Evolutionary conservation across 768 basidiomycete species (phyloP).

Genomic region (Leccinellum luteum): DNA sequence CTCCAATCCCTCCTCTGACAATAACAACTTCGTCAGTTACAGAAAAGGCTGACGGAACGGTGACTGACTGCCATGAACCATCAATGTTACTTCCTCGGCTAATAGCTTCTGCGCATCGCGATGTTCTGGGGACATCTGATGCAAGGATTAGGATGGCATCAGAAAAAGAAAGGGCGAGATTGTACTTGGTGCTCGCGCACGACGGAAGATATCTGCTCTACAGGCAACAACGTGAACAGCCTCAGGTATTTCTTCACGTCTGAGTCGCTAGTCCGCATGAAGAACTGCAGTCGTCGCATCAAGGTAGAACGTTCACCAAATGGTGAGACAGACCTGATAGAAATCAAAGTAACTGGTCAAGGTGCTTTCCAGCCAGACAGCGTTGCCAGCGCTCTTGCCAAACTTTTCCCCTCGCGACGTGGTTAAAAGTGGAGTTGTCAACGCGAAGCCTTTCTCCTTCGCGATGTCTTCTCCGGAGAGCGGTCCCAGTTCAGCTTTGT

Average conservation of each 20-base stretch:
- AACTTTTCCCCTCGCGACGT: conserved; percentile 91
- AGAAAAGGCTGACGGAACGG: background rate
- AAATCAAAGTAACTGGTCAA: conserved; percentile 90
- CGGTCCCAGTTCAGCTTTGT: conserved; percentile 36
- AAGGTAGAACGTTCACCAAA: background rate
- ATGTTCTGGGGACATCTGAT: conserved; percentile 31
- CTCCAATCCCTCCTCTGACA: conserved; percentile 37
- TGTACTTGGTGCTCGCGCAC: conserved; percentile 59
- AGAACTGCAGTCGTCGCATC: conserved; percentile 60
- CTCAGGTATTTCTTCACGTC: conserved; percentile 80
- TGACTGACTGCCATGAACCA: conserved; percentile 55
- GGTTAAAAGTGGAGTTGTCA: conserved; percentile 93
- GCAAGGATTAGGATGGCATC: background rate
- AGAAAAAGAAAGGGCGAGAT: background rate
- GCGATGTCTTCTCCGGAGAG: background rate
- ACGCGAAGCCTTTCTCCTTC: conserved; percentile 58
- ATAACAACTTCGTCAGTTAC: conserved; percentile 1
- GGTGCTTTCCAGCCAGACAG: conserved; percentile 80
- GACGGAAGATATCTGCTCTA: conserved; percentile 52
- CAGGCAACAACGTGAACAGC: conserved; percentile 75
- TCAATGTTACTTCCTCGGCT: conserved; percentile 57
- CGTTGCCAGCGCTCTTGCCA: conserved; percentile 96
- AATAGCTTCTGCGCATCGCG: conserved; percentile 50
- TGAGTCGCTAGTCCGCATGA: conserved; percentile 74
- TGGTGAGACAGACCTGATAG: conserved; percentile 67